Percentiles rank a stretch among this genome's conserved stretches.
Conservation (phyloP, 164 flowering plant species). For the Echeveria elegans region DNA sequence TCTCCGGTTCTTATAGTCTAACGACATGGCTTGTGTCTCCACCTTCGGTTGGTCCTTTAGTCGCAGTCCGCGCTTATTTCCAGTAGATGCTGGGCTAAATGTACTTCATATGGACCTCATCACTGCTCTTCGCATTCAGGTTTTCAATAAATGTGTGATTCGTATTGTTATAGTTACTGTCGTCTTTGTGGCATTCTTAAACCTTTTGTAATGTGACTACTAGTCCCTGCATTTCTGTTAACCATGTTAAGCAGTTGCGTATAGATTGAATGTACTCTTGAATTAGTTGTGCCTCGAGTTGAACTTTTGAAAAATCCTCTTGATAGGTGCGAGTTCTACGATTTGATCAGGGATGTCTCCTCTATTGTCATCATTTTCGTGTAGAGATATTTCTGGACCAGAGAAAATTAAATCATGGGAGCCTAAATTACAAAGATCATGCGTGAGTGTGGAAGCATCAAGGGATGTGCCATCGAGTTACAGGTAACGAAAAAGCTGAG, state of each 20-base stretch:
- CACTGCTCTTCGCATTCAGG: not conserved
- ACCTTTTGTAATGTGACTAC: too few species aligned
- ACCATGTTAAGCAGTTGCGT: too few species aligned
- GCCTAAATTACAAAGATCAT: conserved; percentile 12
- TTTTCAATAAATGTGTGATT: too few species aligned
- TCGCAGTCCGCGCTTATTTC: not conserved
- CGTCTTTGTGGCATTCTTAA: too few species aligned
- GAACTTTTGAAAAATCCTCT: not conserved
- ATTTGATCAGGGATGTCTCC: too few species aligned
- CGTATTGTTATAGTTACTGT: too few species aligned
- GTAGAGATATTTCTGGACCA: conserved; percentile 24
- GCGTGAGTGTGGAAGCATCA: conserved; percentile 29
- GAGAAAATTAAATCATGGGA: conserved; percentile 14
- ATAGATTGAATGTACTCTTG: not conserved
- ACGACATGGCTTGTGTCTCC: not conserved
- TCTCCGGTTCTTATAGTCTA: not conserved
- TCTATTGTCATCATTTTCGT: too few species aligned
- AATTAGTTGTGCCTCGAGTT: not conserved
- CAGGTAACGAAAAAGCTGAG: conserved; percentile 46
- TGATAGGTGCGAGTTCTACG: conserved; percentile 9
- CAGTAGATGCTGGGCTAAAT: not conserved
- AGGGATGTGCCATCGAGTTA: conserved; percentile 29
- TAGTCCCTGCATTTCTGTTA: too few species aligned
- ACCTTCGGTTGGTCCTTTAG: not conserved
- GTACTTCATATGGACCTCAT: not conserved